Base-by-base conservation (phyloP, 2,329 filamentous ascomycete species). In the Venturia carpophila region DNA sequence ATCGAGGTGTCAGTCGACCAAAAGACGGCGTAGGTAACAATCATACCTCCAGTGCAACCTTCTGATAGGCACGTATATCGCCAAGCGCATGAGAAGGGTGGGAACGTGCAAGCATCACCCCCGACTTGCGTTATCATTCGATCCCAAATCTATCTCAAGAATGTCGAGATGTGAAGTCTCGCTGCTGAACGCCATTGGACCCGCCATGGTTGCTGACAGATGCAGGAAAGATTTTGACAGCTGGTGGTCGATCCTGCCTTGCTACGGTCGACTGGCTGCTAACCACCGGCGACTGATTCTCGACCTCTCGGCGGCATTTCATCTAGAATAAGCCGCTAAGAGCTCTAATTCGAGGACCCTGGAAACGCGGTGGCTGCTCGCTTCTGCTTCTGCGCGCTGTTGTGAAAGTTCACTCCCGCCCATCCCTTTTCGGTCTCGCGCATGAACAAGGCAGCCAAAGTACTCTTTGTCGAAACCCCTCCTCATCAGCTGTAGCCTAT, bases 301-400 rank as follows among this genome's bases (percentile, higher is more conserved):
- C 19, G 52, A 58, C 52, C 52, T 58, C 52, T 58, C 52, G 52
- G 52, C 37, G 27, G 30, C 52, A 10, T 37, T 58, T 27, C 52
- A 58, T 37, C 30, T 37, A n/a, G 30, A 37, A 37, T 27, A 58
- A n/a, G 2, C 52, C 52, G 6, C 52, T 5, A 19, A n/a, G 52
- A n/a, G 27, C 27, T 58, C 15, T 58, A 27, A 58, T 58, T 58
- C 30, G 52, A 58, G 37, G 52, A 21, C 52, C 9, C 3, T 37
- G 30, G 52, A 58, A 58, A 58, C 52, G 52, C 37, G 52, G 52
- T 58, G 52, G 52, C 52, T 39, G 15, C 52, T 61, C 60, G 60
- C 60, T 61, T 43, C 60, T 43, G 60, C 60, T 61, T 43, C 60
- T 43, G 39, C 37, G 60, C 21, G 60, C 39, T 10, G 60, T 61